phyloP scores from a whole-genome alignment of 2,329 filamentous ascomycete species.

The Aspergillus spinulosporus region DNA sequence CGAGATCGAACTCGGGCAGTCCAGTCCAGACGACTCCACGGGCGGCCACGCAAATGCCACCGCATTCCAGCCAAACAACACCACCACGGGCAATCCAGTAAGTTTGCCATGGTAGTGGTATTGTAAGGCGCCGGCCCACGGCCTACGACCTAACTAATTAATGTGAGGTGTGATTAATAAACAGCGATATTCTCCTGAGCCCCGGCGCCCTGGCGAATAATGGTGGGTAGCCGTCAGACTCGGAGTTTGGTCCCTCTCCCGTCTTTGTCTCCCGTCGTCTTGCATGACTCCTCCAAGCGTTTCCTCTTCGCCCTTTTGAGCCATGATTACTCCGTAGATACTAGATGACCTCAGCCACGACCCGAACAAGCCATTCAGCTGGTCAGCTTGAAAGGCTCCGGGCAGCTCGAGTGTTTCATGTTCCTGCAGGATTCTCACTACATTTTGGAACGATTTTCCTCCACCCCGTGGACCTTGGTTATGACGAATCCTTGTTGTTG shows the following conservation, averaged over 20 bases:
- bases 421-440: conserved; percentile 5
- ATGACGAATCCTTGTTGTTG: conserved; percentile 19
- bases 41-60: conserved; percentile 10
- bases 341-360: neutral
- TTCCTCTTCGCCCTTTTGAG: neutral
- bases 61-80: conserved; percentile 12
- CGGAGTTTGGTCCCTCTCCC: neutral
- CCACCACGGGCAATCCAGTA: conserved; percentile 3
- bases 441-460: neutral
- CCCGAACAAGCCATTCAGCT: neutral
- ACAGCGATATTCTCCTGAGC: neutral
- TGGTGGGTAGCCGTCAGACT: conserved; percentile 2
- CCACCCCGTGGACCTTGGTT: neutral
- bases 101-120: conserved; percentile 8
- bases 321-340: neutral
- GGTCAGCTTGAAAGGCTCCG: neutral
- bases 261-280: neutral
- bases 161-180: conserved; percentile 10
- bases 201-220: neutral
- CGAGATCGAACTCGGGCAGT: neutral
- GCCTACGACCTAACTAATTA: neutral
- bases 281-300: neutral
- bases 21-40: neutral
- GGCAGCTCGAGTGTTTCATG: conserved; percentile 10
- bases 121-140: conserved; percentile 6